These are phyloP conservation scores for Russula olivacea DNA, from an alignment of 768 basidiomycete species.

Conservation along the genomic window DNA sequence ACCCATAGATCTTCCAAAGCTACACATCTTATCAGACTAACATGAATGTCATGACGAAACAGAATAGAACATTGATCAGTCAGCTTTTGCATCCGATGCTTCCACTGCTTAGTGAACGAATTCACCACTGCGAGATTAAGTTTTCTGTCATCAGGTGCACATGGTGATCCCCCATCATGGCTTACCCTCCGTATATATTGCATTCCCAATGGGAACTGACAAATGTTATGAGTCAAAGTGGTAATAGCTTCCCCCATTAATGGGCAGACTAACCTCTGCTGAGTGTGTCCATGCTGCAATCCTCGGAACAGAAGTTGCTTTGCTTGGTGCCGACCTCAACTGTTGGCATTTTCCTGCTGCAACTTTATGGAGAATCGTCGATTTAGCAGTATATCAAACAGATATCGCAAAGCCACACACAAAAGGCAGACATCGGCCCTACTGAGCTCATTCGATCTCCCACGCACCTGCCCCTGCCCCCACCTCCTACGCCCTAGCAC, in stretches of 20 bases:
- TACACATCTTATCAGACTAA: constrained; percentile 2
- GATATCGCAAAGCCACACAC: constrained; percentile 10
- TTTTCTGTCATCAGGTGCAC: not conserved
- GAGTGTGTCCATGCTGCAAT: constrained; percentile 20
- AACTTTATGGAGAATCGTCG: constrained; percentile 16
- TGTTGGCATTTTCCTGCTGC: constrained; percentile 23
- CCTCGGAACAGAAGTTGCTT: constrained; percentile 28
- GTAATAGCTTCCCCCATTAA: not conserved
- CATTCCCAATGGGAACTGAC: constrained; percentile 14
- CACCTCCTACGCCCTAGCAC: too few species aligned
- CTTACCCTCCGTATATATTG: constrained; percentile 18
- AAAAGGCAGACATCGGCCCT: constrained; percentile 23
- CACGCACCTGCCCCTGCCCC: too few species aligned
- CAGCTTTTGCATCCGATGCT: constrained; percentile 22
- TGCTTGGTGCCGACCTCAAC: constrained; percentile 19
- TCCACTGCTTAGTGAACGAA: constrained; percentile 26
- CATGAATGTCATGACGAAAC: not conserved
- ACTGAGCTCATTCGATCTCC: too few species aligned
- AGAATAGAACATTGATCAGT: constrained; percentile 13
- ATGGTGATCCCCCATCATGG: not conserved
- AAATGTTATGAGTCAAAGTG: not conserved
- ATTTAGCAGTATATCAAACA: not conserved
- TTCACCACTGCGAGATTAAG: constrained; percentile 18
- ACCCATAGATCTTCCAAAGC: constrained; percentile 28
- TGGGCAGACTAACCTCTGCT: constrained; percentile 9